phyloP scores from a whole-genome alignment of 2,329 filamentous ascomycete species.

The Lasiodiplodia sp. region DNA sequence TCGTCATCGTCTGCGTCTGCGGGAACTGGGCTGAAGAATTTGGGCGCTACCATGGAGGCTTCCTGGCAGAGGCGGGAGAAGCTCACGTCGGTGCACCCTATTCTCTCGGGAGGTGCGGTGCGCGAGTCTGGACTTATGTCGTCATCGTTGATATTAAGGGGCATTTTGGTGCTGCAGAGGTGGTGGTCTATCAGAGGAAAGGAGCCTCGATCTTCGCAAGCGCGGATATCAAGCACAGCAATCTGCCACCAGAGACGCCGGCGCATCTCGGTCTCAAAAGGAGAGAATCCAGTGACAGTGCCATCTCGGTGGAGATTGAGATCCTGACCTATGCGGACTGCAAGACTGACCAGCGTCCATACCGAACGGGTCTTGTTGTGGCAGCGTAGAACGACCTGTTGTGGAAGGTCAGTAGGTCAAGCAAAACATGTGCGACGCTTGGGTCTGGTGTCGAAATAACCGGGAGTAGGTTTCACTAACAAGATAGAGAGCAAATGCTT shows the following conservation, averaged over 20 bases:
- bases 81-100: slow-evolving; percentile 49
- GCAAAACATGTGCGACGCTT: neutral
- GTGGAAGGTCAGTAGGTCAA: slow-evolving; percentile 2
- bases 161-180: slow-evolving; percentile 47
- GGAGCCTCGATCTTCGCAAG: slow-evolving; percentile 30
- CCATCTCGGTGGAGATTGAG: slow-evolving; percentile 69
- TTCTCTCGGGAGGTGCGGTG: slow-evolving; percentile 34
- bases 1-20: slow-evolving; percentile 32
- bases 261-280: slow-evolving; percentile 64
- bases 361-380: slow-evolving; percentile 60
- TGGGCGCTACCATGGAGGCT: slow-evolving; percentile 32
- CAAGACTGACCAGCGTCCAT: slow-evolving; percentile 70
- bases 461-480: slow-evolving; percentile 51
- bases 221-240: slow-evolving; percentile 58
- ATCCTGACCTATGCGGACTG: slow-evolving; percentile 66
- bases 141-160: slow-evolving; percentile 55
- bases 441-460: neutral
- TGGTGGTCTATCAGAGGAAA: slow-evolving; percentile 25
- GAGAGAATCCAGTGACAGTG: slow-evolving; percentile 58
- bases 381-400: slow-evolving; percentile 53
- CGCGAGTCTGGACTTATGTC: slow-evolving; percentile 52
- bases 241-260: slow-evolving; percentile 70
- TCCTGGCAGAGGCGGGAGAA: slow-evolving; percentile 49
- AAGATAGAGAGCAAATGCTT: slow-evolving; percentile 72
- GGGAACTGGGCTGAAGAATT: slow-evolving; percentile 31